Conservation (phyloP, 2,329 filamentous ascomycete genomes). For the Chaetomiaceae sp. region DNA sequence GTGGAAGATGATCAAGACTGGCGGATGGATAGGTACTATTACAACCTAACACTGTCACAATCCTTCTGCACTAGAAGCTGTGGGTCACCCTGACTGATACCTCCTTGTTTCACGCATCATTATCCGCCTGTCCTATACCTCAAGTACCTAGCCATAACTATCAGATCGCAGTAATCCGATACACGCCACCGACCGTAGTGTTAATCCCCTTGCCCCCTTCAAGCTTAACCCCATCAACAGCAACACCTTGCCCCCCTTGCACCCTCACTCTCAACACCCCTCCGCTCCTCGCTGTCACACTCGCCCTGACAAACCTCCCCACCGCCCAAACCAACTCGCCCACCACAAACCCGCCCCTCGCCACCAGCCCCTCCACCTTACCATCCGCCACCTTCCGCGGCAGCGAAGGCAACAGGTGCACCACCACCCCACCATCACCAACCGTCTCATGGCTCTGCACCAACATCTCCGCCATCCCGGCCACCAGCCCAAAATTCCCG, state of each 20-base stretch:
- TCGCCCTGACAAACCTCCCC: background rate
- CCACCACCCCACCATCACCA: background rate
- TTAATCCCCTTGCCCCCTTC: background rate
- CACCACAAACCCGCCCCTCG: background rate
- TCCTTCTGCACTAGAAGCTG: too few relatives aligned
- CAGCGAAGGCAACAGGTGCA: slow-evolving; percentile 1
- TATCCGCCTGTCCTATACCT: too few relatives aligned
- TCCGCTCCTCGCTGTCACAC: background rate
- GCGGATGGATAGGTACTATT: too few relatives aligned
- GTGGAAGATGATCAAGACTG: too few relatives aligned
- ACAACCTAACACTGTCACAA: too few relatives aligned
- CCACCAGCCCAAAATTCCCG: background rate
- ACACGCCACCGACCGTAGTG: background rate
- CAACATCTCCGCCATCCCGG: slow-evolving; percentile 1
- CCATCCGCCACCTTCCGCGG: background rate
- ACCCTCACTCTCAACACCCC: slow-evolving; percentile 2
- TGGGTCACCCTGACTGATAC: too few relatives aligned
- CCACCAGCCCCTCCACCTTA: background rate
- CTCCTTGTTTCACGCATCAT: too few relatives aligned
- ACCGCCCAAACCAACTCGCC: background rate
- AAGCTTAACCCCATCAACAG: background rate
- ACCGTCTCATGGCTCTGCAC: background rate
- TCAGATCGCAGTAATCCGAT: background rate
- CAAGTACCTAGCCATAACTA: too few relatives aligned
- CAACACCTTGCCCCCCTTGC: background rate